These are phyloP conservation scores for Phalaenopsis aphrodite DNA, from an alignment of 106 monocot species.

Conservation along the genomic window DNA sequence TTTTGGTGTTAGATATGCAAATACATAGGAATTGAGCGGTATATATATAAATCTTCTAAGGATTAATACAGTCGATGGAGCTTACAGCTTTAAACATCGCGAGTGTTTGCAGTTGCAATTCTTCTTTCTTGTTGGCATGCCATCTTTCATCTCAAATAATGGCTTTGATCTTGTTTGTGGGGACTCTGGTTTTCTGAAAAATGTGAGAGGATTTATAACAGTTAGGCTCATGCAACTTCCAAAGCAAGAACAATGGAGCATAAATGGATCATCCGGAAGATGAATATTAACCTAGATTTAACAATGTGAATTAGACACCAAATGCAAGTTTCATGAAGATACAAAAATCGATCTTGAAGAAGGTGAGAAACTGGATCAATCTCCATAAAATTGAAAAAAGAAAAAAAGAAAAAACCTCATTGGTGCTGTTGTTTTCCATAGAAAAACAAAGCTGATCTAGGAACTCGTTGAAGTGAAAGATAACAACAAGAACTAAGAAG, in stretches of 20 bases:
- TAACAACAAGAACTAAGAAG: neutral
- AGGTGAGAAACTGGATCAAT: neutral
- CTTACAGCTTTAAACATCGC: constrained; percentile 92
- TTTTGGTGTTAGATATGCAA: too few relatives aligned
- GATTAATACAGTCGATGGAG: constrained; percentile 1
- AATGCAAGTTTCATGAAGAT: neutral
- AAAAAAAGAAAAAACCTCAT: too few relatives aligned
- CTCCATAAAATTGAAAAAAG: neutral
- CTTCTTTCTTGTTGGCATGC: constrained; percentile 81
- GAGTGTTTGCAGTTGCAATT: constrained; percentile 97
- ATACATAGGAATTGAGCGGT: too few relatives aligned
- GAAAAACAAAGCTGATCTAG: neutral
- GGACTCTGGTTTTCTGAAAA: constrained; percentile 74
- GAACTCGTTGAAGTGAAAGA: neutral
- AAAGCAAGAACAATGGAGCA: too few relatives aligned
- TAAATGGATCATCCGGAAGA: neutral
- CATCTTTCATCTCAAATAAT: constrained; percentile 71
- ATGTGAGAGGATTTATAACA: neutral
- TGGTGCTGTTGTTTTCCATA: neutral
- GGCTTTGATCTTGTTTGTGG: constrained; percentile 56
- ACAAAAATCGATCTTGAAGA: neutral
- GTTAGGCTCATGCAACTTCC: neutral
- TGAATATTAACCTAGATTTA: neutral
- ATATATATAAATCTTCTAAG: too few relatives aligned
- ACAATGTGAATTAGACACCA: neutral